Evolutionary conservation across 257 asterid genomes (phyloP).

Genomic region (Ocimum tenuiflorum): DNA sequence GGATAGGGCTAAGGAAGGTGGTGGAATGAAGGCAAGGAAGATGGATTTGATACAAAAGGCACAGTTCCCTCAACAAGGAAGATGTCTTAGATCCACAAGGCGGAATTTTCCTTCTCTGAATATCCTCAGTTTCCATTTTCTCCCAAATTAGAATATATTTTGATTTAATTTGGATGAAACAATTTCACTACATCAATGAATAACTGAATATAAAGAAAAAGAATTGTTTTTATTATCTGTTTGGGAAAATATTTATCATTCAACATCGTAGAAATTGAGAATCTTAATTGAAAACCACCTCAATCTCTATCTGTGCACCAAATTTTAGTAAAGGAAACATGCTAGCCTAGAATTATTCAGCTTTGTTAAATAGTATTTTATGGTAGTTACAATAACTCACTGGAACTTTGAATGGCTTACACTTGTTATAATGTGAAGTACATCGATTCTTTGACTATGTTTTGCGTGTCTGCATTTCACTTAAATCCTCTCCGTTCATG

Average conservation of each 20-base stretch:
- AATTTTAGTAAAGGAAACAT: background rate
- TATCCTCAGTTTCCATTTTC: background rate
- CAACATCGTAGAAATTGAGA: too few species aligned
- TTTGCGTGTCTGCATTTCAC: constrained; percentile 14
- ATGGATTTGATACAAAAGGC: background rate
- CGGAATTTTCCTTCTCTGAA: background rate
- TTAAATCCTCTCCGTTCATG: constrained; percentile 1
- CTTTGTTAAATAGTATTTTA: background rate
- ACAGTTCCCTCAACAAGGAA: background rate
- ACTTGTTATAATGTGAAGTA: background rate
- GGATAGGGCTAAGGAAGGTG: background rate
- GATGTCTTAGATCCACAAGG: background rate
- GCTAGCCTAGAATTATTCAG: background rate
- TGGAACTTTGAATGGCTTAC: background rate
- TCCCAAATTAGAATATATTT: background rate
- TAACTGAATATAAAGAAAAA: too few species aligned
- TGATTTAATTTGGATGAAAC: background rate
- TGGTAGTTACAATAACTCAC: background rate
- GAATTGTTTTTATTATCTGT: too few species aligned
- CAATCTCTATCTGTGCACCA: background rate
- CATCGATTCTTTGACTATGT: background rate
- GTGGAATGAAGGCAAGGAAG: background rate
- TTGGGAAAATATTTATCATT: too few species aligned
- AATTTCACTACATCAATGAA: too few species aligned
- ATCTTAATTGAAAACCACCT: background rate